phyloP scores from a whole-genome alignment of 2,329 filamentous ascomycete species.

The Hypoxylon rubiginosum region DNA sequence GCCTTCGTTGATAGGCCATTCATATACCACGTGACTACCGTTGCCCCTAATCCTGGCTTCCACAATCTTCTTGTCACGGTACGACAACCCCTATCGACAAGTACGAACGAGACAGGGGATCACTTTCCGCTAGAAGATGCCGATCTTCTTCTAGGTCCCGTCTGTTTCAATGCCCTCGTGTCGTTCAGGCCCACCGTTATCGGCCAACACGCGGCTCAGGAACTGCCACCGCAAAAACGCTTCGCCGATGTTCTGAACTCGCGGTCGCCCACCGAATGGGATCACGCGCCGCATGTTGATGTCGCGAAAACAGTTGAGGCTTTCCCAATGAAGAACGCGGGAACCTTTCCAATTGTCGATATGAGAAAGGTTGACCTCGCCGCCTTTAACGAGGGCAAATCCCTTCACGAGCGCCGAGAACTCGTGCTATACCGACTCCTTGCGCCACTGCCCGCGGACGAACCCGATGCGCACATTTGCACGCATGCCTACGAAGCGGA shows the following conservation, averaged over 20 bases:
- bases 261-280: constrained; percentile 59
- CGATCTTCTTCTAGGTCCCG: constrained; percentile 54
- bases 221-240: constrained; percentile 57
- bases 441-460: constrained; percentile 57
- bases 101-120: constrained; percentile 51
- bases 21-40: constrained; percentile 62
- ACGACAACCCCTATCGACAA: constrained; percentile 60
- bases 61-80: constrained; percentile 64
- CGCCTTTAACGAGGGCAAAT: constrained; percentile 58
- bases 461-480: constrained; percentile 61
- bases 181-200: constrained; percentile 63
- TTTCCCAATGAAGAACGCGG: constrained; percentile 56
- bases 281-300: constrained; percentile 61
- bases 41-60: constrained; percentile 63
- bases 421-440: constrained; percentile 64
- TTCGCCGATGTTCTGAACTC: constrained; percentile 58
- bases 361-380: constrained; percentile 69
- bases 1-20: constrained; percentile 65
- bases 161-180: constrained; percentile 65
- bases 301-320: constrained; percentile 56
- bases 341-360: constrained; percentile 64
- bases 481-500: constrained; percentile 67
- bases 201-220: constrained; percentile 57
- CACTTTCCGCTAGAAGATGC: constrained; percentile 59
- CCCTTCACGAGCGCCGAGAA: constrained; percentile 62